Evolutionary conservation across 2,329 filamentous ascomycete genomes (phyloP).

Genomic region (Harringtonia lauricola): DNA sequence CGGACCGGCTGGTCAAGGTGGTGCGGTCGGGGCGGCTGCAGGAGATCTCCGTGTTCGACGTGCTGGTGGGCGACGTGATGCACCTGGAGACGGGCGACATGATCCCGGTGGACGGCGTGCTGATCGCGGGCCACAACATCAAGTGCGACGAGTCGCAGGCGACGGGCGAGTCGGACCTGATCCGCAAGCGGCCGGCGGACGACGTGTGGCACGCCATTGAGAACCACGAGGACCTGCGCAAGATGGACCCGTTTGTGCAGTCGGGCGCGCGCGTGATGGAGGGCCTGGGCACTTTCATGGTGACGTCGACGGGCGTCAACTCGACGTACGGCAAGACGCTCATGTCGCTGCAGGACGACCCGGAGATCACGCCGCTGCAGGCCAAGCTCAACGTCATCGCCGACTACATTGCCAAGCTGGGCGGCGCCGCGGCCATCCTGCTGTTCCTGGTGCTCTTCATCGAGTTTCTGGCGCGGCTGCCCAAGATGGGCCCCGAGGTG

Average conservation of each 20-base stretch:
- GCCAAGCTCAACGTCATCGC: conserved; percentile 66
- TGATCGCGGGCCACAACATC: conserved; percentile 62
- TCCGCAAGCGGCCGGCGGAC: conserved; percentile 56
- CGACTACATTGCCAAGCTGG: conserved; percentile 67
- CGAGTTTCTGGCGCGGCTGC: conserved; percentile 65
- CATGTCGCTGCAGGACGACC: conserved; percentile 61
- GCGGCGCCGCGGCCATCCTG: conserved; percentile 64
- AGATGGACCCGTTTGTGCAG: conserved; percentile 76
- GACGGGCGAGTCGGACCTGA: conserved; percentile 68
- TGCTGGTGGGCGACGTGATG: conserved; percentile 60
- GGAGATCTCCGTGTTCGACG: conserved; percentile 58
- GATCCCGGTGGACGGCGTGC: conserved; percentile 62
- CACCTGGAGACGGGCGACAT: conserved; percentile 66
- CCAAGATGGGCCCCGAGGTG: conserved; percentile 30
- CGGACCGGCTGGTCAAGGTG: conserved; percentile 62
- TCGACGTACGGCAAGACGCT: conserved; percentile 68
- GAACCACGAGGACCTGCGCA: conserved; percentile 52
- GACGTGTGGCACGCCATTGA: conserved; percentile 62
- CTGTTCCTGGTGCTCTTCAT: conserved; percentile 82
- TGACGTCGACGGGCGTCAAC: conserved; percentile 62
- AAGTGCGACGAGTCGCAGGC: conserved; percentile 71
- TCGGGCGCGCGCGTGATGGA: conserved; percentile 73
- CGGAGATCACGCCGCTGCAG: conserved; percentile 66
- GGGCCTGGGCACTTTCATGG: conserved; percentile 63
- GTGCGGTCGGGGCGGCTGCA: conserved; percentile 59